Evolutionary conservation across 2,329 filamentous ascomycete species (phyloP), one percentile per base, ranked within the genome.

Genomic region (Talaromyces amestolkiae): DNA sequence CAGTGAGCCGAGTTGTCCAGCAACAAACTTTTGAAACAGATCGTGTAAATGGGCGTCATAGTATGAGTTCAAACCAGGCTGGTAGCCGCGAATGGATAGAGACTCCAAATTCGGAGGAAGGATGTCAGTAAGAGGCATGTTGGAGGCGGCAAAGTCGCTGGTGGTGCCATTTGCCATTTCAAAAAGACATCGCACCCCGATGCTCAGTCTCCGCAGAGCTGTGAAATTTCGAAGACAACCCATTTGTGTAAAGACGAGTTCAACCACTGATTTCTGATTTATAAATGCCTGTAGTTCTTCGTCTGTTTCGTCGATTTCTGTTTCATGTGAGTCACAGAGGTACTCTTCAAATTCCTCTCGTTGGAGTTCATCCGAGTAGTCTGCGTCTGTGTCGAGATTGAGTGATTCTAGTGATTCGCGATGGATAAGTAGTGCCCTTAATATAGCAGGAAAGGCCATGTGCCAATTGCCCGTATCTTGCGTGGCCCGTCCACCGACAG

Each of bases 301-400:
- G 24, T 62, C 59, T 15, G 54, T 43, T 27, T 66, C 53, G 8
- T 61, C 24, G 2, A 31, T 43, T 10, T 58, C 58, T 31, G 27
- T 22, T 15, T 59, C 59, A 15, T 22, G 19, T 10, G 33, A n/a
- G 33, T 45, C 33, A 35, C 39, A 2, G 17, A 66, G 15, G 31
- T 66, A 66, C 24, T 66, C 64, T 45, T 58, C 64, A 22, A 66
- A 66, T 59, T 66, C 64, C 27, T 66, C 64, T 19, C 13, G n/a
- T 41, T 63, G 59, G n/a, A 66, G 19, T 19, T 41, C 53, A 33
- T 43, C 37, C 6, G 64, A 66, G 39, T 66, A 66, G 47, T 63
- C 64, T 22, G 43, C 58, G 31, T 66, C 64, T 17, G 64, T 66
- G 64, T 66, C 64, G 43, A 66, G 60, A 17, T 66, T 45, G 33